Percentiles rank a stretch among this genome's conserved stretches.
These are phyloP conservation scores for Grigorovia transvaalensis DNA, from an alignment of 805 yeast genomes.

Conservation along the genomic window DNA sequence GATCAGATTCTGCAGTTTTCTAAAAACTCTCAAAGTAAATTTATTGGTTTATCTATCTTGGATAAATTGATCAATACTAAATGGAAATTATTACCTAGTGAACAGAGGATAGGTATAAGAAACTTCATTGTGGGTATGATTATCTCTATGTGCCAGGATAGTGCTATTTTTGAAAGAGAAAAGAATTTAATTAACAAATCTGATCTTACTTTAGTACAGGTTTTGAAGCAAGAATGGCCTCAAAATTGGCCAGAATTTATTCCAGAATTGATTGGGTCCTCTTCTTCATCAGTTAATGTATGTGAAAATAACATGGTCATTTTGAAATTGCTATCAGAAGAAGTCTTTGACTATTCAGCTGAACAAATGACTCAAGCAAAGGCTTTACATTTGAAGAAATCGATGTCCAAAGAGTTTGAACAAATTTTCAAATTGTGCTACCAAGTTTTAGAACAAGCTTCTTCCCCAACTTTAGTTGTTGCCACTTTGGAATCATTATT, in stretches of 20 bases:
- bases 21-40: slow-evolving; percentile 76
- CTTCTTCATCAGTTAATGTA: slow-evolving; percentile 78
- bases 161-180: slow-evolving; percentile 55
- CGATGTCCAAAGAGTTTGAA: slow-evolving; percentile 83
- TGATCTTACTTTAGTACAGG: slow-evolving; percentile 86
- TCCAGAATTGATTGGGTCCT: slow-evolving; percentile 81
- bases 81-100: slow-evolving; percentile 87
- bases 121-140: slow-evolving; percentile 92
- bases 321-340: slow-evolving; percentile 81
- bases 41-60: slow-evolving; percentile 80
- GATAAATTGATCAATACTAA: slow-evolving; percentile 83
- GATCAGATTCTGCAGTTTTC: slow-evolving; percentile 79
- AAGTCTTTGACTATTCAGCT: slow-evolving; percentile 89
- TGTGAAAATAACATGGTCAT: slow-evolving; percentile 97
- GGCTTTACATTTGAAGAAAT: slow-evolving; percentile 67
- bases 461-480: slow-evolving; percentile 69
- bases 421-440: slow-evolving; percentile 88
- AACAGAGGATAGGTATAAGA: slow-evolving; percentile 85
- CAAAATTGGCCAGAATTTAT: slow-evolving; percentile 96
- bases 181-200: slow-evolving; percentile 84
- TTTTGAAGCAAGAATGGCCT: slow-evolving; percentile 98
- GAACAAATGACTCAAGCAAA: slow-evolving; percentile 97
- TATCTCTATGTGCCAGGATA: slow-evolving; percentile 80
- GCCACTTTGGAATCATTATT: slow-evolving; percentile 77
- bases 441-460: slow-evolving; percentile 83